Base-by-base conservation (phyloP, 129 eudicot genomes). In the Lactuca sativa region DNA sequence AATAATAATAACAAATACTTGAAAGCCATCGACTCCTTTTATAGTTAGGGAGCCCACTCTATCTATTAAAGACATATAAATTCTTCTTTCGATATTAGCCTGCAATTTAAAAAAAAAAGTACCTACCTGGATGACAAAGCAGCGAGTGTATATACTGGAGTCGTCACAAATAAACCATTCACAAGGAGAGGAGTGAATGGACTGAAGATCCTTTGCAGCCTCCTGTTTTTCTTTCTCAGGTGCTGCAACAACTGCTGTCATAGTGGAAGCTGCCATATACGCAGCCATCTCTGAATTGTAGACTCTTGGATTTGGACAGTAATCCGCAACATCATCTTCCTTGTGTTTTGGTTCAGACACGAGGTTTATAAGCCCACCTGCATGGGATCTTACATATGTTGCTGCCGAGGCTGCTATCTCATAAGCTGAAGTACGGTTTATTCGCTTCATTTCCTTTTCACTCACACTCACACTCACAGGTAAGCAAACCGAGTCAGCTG, bases 101-200 rank as follows among this genome's bases (percentile, higher is more conserved):
- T 18, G 21, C 21, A 18, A 18, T 0, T 18, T 18, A 18, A 21
- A 21, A 21, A 21, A 21, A 25, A 25, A 25, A 25, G 36, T 79
- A 89, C 92, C 96, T 79, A 89, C 92, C 96, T 89, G 97, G 72
- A 86, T 90, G 25, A 90, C 82, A 48, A 90, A 90, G 62, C 85
- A 78, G 12, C 97, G 87, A 66, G 97, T 90, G 60, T 86, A 87
- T 78, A 80, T 84, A 68, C 79, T 81, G 0, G 87, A 43, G 77
- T 86, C 97, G 72, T 90, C 97, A 44, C 97, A 90, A 16, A 90
- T 81, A 64, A 86, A 90, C 97, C 97, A 90, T 64, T 90, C 91
- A 49, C 95, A 90, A 43, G 97, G 95, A 4, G 97, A 86, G 3
- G 88, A 84, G n/a, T 84, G 85, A 66, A 82, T 87, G 34, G 95